Evolutionary conservation across 306 rosid species (phyloP), one percentile per base, ranked within the genome.

Genomic region (Prunus campanulata): DNA sequence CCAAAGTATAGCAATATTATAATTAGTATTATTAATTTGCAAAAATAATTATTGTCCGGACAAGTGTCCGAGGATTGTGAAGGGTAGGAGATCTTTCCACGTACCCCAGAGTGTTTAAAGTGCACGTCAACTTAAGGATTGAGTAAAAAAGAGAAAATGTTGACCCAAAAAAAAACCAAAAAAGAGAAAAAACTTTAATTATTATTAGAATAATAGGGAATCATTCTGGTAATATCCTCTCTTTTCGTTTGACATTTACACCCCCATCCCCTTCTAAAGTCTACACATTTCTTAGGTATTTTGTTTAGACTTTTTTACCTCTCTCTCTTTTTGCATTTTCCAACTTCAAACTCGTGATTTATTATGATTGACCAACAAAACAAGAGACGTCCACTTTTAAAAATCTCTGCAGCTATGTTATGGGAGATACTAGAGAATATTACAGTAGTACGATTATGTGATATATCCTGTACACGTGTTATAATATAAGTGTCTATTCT

Each of bases 151-250:
- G 39, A 32, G 39, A 32, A 32, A 27, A 29, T 29, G 3, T 3
- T 29, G 30, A 47, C 10, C 3, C 14, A 2, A 11, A 47, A 47
- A 47, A 46, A 8, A 9, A 46, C 1, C 32, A 4, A n/a, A 32
- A 2, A 6, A 25, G 27, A 25, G 27, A 3, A 7, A 27, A 2
- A 32, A 14, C 29, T 74, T 72, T 51, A 6, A 39, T 16, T 32
- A 46, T 57, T 48, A 30, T 46, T 20, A 16, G 3, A 44, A 49
- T 30, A 50, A 3, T 2, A 39, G 3, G 56, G 80, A 77, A 67
- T 76, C 24, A 52, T 76, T 42, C 60, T 11, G 15, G 22, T 76
- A 56, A 55, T 76, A 76, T 76, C 2, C 80, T 25, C 15, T 39
- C 9, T 39, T 6, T 39, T 39, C 44, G 2, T 39, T 39, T 39